These are phyloP conservation scores for Escallonia rubra DNA, from an alignment of 129 eudicot species.

Conservation along the genomic window DNA sequence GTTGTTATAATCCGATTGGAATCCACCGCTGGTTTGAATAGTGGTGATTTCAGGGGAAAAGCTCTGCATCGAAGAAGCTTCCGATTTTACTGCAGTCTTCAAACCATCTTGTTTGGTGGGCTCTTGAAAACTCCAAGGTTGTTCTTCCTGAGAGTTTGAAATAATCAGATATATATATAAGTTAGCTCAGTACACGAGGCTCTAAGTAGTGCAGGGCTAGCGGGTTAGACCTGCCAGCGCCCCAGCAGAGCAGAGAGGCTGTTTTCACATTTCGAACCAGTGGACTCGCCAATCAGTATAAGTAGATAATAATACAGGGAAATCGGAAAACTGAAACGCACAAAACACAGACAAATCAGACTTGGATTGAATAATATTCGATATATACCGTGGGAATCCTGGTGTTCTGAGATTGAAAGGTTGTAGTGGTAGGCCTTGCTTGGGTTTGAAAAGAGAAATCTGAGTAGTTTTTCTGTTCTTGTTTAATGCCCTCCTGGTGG, in stretches of 20 bases:
- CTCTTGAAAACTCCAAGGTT: constrained; percentile 42
- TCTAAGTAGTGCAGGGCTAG: too few relatives aligned
- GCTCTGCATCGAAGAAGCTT: constrained; percentile 28
- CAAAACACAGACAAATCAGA: not conserved
- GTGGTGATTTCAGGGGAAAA: constrained; percentile 50
- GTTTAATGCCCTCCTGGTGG: constrained; percentile 33
- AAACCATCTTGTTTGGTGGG: constrained; percentile 24
- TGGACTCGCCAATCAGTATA: too few relatives aligned
- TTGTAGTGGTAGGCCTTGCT: constrained; percentile 14
- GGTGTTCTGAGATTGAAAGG: constrained; percentile 30
- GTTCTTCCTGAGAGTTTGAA: constrained; percentile 35
- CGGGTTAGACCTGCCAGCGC: too few relatives aligned
- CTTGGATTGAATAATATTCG: not conserved
- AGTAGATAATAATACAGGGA: too few relatives aligned
- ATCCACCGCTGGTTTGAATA: constrained; percentile 36
- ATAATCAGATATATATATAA: not conserved
- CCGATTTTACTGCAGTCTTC: constrained; percentile 26
- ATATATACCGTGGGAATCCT: constrained; percentile 13
- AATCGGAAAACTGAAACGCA: not conserved
- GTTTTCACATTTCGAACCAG: too few relatives aligned
- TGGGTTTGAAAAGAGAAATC: constrained; percentile 58
- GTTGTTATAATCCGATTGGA: constrained; percentile 17
- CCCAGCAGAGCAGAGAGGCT: too few relatives aligned
- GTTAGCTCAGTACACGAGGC: not conserved
- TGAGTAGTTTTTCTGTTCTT: constrained; percentile 36